phyloP scores from a whole-genome alignment of 177 flowering plant genomes.

The Vitis hybrid region DNA sequence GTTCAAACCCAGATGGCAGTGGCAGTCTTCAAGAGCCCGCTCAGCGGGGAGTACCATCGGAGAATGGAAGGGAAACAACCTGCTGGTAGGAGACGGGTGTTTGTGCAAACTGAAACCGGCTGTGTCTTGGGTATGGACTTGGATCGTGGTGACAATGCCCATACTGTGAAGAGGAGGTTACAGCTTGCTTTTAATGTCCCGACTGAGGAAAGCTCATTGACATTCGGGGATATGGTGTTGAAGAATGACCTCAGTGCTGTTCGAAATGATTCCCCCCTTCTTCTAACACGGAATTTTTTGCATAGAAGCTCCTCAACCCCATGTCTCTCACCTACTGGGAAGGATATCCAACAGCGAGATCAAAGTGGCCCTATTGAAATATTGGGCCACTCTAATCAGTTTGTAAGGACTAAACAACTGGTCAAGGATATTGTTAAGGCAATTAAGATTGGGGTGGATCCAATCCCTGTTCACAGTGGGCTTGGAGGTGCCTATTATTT shows the following conservation, averaged over 20 bases:
- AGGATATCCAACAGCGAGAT: slow-evolving; percentile 63
- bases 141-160: slow-evolving; percentile 68
- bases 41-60: slow-evolving; percentile 48
- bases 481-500: slow-evolving; percentile 82
- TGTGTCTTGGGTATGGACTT: slow-evolving; percentile 75
- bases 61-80: slow-evolving; percentile 41
- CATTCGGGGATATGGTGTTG: slow-evolving; percentile 68
- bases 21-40: slow-evolving; percentile 46
- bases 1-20: slow-evolving; percentile 76
- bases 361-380: slow-evolving; percentile 70
- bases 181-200: slow-evolving; percentile 67
- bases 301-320: slow-evolving; percentile 82
- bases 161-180: slow-evolving; percentile 69
- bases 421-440: slow-evolving; percentile 62
- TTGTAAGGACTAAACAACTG: slow-evolving; percentile 32
- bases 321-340: slow-evolving; percentile 61
- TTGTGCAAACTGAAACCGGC: slow-evolving; percentile 79
- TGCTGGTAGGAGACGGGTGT: slow-evolving; percentile 62
- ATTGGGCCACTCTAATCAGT: slow-evolving; percentile 44
- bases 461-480: slow-evolving; percentile 59
- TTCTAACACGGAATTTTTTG: slow-evolving; percentile 47
- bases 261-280: slow-evolving; percentile 66
- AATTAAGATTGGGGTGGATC: slow-evolving; percentile 64
- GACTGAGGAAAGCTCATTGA: slow-evolving; percentile 65
- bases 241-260: slow-evolving; percentile 71